Conservation (phyloP, 192 early-diverging fungal genomes). For the Phlyctochytrium arcticum region DNA sequence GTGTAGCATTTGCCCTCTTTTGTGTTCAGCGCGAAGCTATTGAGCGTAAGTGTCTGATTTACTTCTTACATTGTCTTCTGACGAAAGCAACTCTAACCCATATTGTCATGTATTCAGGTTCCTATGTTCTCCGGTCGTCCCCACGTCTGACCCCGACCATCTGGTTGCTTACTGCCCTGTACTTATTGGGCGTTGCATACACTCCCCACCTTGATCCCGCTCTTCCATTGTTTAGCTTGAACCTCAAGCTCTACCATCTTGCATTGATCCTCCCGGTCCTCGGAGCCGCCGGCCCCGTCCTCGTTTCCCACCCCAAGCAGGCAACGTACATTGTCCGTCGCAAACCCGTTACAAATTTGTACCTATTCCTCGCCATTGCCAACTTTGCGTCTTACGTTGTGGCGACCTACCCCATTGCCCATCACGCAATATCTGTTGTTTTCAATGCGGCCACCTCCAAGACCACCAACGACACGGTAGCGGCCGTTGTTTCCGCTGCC, state of each 20-base stretch:
- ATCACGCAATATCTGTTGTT: background rate
- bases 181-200: background rate
- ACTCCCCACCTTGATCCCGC: constrained; percentile 18
- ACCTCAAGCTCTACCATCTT: constrained; percentile 20
- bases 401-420: background rate
- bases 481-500: background rate
- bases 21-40: constrained; percentile 10
- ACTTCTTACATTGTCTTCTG: too few relatives aligned
- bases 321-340: background rate
- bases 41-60: constrained; percentile 17
- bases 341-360: background rate
- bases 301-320: constrained; percentile 5
- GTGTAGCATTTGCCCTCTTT: constrained; percentile 23
- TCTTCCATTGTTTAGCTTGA: constrained; percentile 14
- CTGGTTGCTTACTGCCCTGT: background rate
- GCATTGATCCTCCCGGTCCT: constrained; percentile 13
- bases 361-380: constrained; percentile 13
- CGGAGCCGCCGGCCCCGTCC: constrained; percentile 6
- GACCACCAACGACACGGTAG: background rate
- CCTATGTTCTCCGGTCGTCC: background rate
- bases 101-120: background rate
- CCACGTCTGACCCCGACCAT: constrained; percentile 7
- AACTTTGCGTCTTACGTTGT: constrained; percentile 6
- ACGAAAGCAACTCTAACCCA: background rate
- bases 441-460: background rate